Evolutionary conservation across 805 yeast species (phyloP), one percentile per base, ranked within the genome.

Genomic region (Candida lessepsii): DNA sequence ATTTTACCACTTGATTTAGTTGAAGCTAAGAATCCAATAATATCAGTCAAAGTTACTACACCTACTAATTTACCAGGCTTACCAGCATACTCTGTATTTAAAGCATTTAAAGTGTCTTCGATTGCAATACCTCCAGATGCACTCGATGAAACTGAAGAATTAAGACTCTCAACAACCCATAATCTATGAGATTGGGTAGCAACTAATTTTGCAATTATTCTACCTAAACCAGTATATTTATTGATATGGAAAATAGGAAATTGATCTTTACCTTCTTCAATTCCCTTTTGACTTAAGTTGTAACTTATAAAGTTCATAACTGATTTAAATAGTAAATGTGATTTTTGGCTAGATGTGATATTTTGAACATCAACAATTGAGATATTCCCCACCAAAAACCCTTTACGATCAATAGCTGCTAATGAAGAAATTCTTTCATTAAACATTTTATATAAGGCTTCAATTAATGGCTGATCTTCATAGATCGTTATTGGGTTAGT

Each of bases 161-260:
- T 34, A 8, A 40, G 34, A 9, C 58, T 41, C 49, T 81, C 85
- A 14, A 84, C 90, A 35, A 86, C 80, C 93, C 93, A 85, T 41
- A 86, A 65, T 59, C 99, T 76, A 65, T 91, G 99, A 2, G 96
- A 79, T 60, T 83, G 83, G 1, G 99, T 91, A 5, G 99, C 98
- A 10, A 91, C 98, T 51, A 91, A 70, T 60, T 93, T 91, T 24
- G 98, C 98, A 55, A 93, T 76, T 7, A 95, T 88, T 60, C 96
- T 77, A 24, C 88, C 95, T 37, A 93, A 71, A 0, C 93, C 81
- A 8, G 95, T 80, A 29, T 76, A 74, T 45, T 80, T 78, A 47
- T 86, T 83, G 18, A 91, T 96, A 60, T 91, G 96, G 74, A 91
- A 91, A 29, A 93, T 91, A 13, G 99, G 99, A 72, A 84, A 91